These are phyloP conservation scores for Picochlorum sp. DNA, from an alignment of 139 green algal species.

Conservation along the genomic window DNA sequence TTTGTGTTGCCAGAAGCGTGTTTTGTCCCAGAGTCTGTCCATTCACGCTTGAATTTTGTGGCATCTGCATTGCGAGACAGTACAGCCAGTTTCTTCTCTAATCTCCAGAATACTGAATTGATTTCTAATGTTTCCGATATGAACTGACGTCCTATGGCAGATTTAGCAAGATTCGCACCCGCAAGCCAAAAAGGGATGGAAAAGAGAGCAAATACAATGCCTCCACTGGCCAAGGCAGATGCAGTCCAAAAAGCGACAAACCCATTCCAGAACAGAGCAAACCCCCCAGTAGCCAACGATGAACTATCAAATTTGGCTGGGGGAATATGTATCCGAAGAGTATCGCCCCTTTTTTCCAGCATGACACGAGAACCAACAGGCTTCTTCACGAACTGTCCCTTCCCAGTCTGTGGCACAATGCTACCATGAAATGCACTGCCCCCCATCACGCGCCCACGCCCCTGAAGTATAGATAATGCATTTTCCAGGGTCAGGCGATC, in stretches of 20 bases:
- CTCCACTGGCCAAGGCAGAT: slow-evolving; percentile 40
- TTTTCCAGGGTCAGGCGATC: slow-evolving; percentile 61
- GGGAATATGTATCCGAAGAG: slow-evolving; percentile 64
- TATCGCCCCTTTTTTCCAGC: slow-evolving; percentile 25
- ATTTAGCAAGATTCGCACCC: slow-evolving; percentile 48
- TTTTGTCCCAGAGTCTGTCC: slow-evolving; percentile 1
- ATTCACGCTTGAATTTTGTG: slow-evolving; percentile 2
- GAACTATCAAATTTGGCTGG: slow-evolving; percentile 35
- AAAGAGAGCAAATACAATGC: slow-evolving; percentile 77
- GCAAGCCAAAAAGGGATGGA: slow-evolving; percentile 88
- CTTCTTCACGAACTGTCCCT: slow-evolving; percentile 1
- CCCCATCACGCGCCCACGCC: background rate
- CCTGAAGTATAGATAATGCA: slow-evolving; percentile 38
- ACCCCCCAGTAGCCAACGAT: slow-evolving; percentile 42
- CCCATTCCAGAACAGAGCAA: slow-evolving; percentile 74
- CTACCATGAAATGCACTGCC: background rate
- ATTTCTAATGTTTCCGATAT: slow-evolving; percentile 32
- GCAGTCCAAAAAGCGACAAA: slow-evolving; percentile 68
- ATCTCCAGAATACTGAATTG: slow-evolving; percentile 16
- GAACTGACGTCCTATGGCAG: slow-evolving; percentile 43
- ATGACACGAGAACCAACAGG: slow-evolving; percentile 37
- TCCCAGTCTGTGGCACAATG: background rate
- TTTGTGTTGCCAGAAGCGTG: slow-evolving; percentile 7
- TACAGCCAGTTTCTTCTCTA: slow-evolving; percentile 28
- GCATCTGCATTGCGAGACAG: slow-evolving; percentile 1